Evolutionary conservation across 257 asterid species (phyloP).

Genomic region (Phtheirospermum japonicum): DNA sequence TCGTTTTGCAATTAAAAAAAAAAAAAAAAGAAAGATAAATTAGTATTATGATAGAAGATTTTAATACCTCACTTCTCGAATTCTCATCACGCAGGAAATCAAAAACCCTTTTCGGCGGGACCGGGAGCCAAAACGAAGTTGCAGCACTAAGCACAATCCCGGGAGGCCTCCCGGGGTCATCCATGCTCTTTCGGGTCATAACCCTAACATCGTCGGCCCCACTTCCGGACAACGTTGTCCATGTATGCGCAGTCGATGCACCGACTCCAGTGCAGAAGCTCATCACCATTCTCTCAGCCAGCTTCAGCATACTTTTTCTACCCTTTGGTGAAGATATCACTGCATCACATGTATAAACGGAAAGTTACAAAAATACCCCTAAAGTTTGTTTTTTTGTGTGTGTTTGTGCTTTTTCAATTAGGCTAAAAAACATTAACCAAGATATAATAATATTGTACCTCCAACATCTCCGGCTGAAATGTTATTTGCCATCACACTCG

Average conservation of each 20-base stretch:
- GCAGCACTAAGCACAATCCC: constrained; percentile 63
- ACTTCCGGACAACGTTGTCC: constrained; percentile 53
- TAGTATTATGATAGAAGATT: background rate
- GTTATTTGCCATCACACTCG: constrained; percentile 43
- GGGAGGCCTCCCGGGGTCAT: constrained; percentile 62
- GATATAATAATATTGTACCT: constrained; percentile 21
- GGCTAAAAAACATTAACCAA: no score
- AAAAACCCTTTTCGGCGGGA: constrained; percentile 45
- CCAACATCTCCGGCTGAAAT: constrained; percentile 49
- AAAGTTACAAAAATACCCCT: no score
- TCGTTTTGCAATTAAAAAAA: background rate
- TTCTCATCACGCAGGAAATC: constrained; percentile 56
- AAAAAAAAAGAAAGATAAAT: background rate
- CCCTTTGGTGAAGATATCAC: constrained; percentile 52
- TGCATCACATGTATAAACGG: constrained; percentile 14
- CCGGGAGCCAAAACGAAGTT: constrained; percentile 61
- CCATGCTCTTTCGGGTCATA: constrained; percentile 54
- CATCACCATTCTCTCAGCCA: constrained; percentile 60
- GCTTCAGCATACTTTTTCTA: constrained; percentile 44
- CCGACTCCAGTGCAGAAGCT: constrained; percentile 60
- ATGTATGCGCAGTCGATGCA: constrained; percentile 57
- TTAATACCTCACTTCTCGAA: constrained; percentile 47
- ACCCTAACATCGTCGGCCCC: constrained; percentile 56
- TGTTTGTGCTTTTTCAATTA: background rate
- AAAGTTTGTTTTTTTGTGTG: no score